A percentile compares a stretch with the other conserved stretches of the same genome.
Conservation (phyloP, 129 eudicot genomes). For the Centaurea solstitialis region DNA sequence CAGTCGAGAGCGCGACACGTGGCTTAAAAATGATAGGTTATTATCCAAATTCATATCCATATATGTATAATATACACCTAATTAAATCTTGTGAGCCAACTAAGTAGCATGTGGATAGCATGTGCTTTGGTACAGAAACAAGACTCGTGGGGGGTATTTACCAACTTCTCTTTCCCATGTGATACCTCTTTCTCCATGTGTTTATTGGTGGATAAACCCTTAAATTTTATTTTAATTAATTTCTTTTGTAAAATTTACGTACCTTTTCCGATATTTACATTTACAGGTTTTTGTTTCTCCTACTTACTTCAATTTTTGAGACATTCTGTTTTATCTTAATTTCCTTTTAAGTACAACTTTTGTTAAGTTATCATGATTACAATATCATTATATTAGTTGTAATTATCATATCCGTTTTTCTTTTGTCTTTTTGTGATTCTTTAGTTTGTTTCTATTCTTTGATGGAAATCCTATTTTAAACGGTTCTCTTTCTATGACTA, state of each 20-base stretch:
- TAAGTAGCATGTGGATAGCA: slow-evolving; percentile 33
- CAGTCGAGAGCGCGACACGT: no score
- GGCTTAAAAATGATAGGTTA: background rate
- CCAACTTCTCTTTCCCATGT: slow-evolving; percentile 36
- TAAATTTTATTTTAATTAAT: background rate
- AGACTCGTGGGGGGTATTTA: slow-evolving; percentile 37
- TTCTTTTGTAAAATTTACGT: background rate
- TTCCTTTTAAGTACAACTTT: background rate
- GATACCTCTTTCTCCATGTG: slow-evolving; percentile 25
- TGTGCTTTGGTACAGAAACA: slow-evolving; percentile 36
- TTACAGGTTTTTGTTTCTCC: background rate
- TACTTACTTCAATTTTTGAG: background rate
- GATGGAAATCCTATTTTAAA: no score
- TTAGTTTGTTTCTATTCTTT: background rate
- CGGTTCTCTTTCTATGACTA: background rate
- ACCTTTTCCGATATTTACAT: background rate
- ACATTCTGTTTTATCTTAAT: background rate
- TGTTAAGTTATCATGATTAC: background rate
- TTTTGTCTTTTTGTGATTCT: no score
- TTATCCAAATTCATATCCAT: background rate
- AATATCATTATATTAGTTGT: background rate
- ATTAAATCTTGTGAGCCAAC: slow-evolving; percentile 17
- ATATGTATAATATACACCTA: slow-evolving; percentile 2
- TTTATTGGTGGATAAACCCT: slow-evolving; percentile 23
- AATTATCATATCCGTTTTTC: no score